A percentile compares a stretch with the other conserved stretches of the same genome.
Evolutionary conservation across 2,329 filamentous ascomycete genomes (phyloP).

Genomic region (Stenocarpella maydis): DNA sequence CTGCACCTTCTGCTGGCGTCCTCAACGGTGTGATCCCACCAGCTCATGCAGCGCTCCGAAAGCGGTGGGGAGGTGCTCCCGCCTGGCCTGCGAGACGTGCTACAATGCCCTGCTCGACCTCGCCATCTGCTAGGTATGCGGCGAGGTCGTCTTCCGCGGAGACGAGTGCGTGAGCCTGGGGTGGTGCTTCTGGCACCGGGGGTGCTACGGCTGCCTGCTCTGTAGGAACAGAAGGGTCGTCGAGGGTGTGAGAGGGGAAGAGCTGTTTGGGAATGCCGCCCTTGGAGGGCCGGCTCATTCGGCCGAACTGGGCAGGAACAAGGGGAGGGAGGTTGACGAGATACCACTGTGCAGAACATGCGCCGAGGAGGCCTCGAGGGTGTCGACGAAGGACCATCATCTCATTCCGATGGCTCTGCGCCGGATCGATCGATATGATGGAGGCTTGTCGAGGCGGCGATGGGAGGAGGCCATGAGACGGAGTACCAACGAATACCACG

Average conservation of each 20-base stretch:
- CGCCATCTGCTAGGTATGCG: constrained; percentile 66
- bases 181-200: constrained; percentile 67
- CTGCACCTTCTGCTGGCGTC: constrained; percentile 64
- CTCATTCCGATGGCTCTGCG: constrained; percentile 53
- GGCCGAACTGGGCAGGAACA: constrained; percentile 32
- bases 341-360: constrained; percentile 61
- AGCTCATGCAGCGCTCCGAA: constrained; percentile 40
- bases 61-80: constrained; percentile 54
- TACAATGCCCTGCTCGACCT: constrained; percentile 58
- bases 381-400: constrained; percentile 42
- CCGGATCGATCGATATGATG: constrained; percentile 54
- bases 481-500: not conserved
- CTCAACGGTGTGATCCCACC: constrained; percentile 39
- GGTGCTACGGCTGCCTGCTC: constrained; percentile 64
- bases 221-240: constrained; percentile 54
- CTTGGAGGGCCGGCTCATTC: constrained; percentile 19
- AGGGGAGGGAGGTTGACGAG: constrained; percentile 52
- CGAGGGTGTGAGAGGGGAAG: constrained; percentile 45
- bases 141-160: constrained; percentile 60
- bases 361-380: constrained; percentile 50
- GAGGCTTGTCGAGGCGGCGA: constrained; percentile 54
- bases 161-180: constrained; percentile 66
- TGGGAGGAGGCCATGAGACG: constrained; percentile 47
- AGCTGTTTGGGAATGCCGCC: constrained; percentile 44
- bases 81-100: constrained; percentile 59